These are phyloP conservation scores for Sugiyamaella neomexicana DNA, from an alignment of 1,139 yeast genomes.

Conservation along the genomic window DNA sequence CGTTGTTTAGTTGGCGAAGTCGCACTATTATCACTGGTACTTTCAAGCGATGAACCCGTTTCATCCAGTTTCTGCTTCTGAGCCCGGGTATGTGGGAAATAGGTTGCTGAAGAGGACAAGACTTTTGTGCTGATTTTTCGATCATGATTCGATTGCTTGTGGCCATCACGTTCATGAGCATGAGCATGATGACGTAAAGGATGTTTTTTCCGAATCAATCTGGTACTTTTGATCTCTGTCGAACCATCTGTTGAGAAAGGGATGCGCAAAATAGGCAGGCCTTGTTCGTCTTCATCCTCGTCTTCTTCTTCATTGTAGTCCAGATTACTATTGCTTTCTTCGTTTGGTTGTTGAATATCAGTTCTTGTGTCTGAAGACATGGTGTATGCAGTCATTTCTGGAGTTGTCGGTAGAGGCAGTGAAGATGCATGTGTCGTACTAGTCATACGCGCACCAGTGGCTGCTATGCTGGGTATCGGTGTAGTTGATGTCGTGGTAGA, in stretches of 20 bases:
- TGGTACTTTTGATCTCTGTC: constrained; percentile 8
- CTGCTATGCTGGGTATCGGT: not conserved
- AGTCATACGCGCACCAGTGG: not conserved
- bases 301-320: constrained; percentile 1
- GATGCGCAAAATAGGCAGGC: constrained; percentile 6
- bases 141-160: not conserved
- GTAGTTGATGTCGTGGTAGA: not conserved
- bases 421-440: constrained; percentile 8
- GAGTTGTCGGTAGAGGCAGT: constrained; percentile 1
- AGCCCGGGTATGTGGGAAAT: constrained; percentile 20
- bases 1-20: not conserved
- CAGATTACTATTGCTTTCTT: not conserved
- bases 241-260: constrained; percentile 12
- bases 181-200: not conserved
- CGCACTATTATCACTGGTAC: not conserved
- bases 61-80: constrained; percentile 16
- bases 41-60: constrained; percentile 5
- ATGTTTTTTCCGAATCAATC: not conserved
- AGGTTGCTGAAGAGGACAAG: constrained; percentile 21
- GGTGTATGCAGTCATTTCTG: not conserved
- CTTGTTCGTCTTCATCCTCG: constrained; percentile 5
- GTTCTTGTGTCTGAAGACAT: constrained; percentile 9
- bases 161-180: not conserved
- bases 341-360: not conserved
- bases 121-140: constrained; percentile 13